Evolutionary conservation across 2,329 filamentous ascomycete species (phyloP), one percentile per base, ranked within the genome.

Genomic region (Penicillium thymicola): DNA sequence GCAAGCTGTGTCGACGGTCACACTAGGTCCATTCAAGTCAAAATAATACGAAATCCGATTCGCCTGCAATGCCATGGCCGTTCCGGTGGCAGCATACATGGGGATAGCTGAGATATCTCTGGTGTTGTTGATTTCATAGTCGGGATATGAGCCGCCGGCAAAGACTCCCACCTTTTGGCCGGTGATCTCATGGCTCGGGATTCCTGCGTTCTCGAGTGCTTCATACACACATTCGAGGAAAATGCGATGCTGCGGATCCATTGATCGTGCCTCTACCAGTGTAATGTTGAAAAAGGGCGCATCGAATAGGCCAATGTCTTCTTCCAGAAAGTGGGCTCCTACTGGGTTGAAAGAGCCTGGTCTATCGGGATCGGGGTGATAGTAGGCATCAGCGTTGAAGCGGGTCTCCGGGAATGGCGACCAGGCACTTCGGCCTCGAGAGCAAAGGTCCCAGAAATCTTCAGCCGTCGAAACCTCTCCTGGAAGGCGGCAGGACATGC

Each of bases 41-140:
- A 70, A 69, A 52, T 70, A 69, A 51, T 71, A 64, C 2, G 63
- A 68, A 27, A 72, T 60, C 1, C 68, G 66, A 46, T 70, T 70
- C 5, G 65, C 60, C 54, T 65, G 61, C 50, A 70, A 57, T 6
- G 66, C 56, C 40, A 56, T 38, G 2, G 64, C 63, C 21, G 59
- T 65, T 9, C 67, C 67, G 7, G 64, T 67, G 8, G 62, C 52
- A 11, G 60, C 42, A 55, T 62, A 64, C 60, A 66, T 67, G 0
- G 67, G 65, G 18, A 65, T 55, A 9, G 60, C 51, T 3, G 66
- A 62, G 4, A 57, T 34, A 49, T 69, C 65, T 25, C 59, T 55
- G 2, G 44, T 57, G 40, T 67, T 66, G 43, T 65, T 62, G 10
- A 66, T 25, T 32, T 66, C 60, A 32, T 69, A 68, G 46, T 70